These are phyloP conservation scores for Periglandula ipomoeae DNA, from an alignment of 2,329 filamentous ascomycete species.

Conservation along the genomic window DNA sequence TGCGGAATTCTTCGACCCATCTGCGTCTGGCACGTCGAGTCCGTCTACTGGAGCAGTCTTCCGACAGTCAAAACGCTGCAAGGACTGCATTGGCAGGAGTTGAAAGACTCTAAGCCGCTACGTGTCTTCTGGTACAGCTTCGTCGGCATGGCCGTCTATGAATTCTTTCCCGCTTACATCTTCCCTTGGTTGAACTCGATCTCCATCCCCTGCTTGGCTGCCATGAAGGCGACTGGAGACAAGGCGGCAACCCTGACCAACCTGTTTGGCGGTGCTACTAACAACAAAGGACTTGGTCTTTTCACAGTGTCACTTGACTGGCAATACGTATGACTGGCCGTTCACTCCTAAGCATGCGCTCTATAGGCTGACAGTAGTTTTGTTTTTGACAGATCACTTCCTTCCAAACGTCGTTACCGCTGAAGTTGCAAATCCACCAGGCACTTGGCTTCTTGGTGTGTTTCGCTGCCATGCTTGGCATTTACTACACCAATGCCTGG, in stretches of 20 bases:
- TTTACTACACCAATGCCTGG: slow-evolving; percentile 35
- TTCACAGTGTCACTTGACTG: slow-evolving; percentile 33
- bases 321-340: slow-evolving; percentile 24
- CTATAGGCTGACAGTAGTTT: too few species aligned
- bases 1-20: slow-evolving; percentile 44
- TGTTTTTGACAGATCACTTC: background rate
- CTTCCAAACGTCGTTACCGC: slow-evolving; percentile 19
- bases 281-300: slow-evolving; percentile 29
- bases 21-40: slow-evolving; percentile 45
- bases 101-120: slow-evolving; percentile 41
- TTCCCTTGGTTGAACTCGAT: slow-evolving; percentile 46
- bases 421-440: slow-evolving; percentile 27
- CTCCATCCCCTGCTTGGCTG: slow-evolving; percentile 44
- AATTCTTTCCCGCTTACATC: slow-evolving; percentile 46
- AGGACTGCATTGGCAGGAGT: slow-evolving; percentile 42
- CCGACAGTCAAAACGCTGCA: slow-evolving; percentile 45
- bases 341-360: too few species aligned
- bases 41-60: slow-evolving; percentile 46
- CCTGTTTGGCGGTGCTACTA: slow-evolving; percentile 31
- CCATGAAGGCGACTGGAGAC: slow-evolving; percentile 24
- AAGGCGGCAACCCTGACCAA: slow-evolving; percentile 3
- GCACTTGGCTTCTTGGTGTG: slow-evolving; percentile 28
- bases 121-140: slow-evolving; percentile 44
- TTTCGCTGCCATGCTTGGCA: slow-evolving; percentile 23
- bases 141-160: slow-evolving; percentile 37